Base-by-base conservation (phyloP, 176 grass and related monocot genomes). In the Phragmites australis region DNA sequence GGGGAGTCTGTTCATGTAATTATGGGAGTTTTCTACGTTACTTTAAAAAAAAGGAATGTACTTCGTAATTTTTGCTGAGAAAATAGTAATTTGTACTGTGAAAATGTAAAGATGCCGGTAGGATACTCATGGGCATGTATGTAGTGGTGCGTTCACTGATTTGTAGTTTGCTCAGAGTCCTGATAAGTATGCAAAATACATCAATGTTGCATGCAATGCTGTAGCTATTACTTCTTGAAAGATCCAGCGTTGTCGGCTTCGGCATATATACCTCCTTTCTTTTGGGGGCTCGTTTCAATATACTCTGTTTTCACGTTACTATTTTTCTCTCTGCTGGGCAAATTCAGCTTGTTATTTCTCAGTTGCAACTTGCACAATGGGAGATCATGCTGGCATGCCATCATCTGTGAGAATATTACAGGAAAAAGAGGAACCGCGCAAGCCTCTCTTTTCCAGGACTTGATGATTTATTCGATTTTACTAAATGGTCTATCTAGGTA, bases 401-500 rank as follows among this genome's bases (percentile, higher is more conserved):
- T 68, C 8, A 60, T 54, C 65, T 52, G 22, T 10, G 63, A 53
- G 43, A 25, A 44, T 44, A 51, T 13, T 1, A 29, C 48, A 64
- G 29, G 65, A 55, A 27, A 75, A 29, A 64, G 19, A 51, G 7
- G 29, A 81, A 8, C 5, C 60, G 30, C 60, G 30, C 6, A 45
- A 77, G 32, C 63, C 44, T 69, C 72, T 7, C 71, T 50, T 67
- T 56, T 58, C 61, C 60, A 58, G 6, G 54, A 15, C 14, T 22
- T 52, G 13, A 43, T 32, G 32, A 75, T n/a, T 75, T 19, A 27
- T 46, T 66, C 48, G 48, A 80, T 14, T 57, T 75, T 31, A 66
- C 49, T 79, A 85, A 75, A 61, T 44, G 49, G 13, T 60, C 18
- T 42, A 75, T 27, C 63, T 49, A 70, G 1, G 68, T 48, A 45